Conservation (phyloP, 306 rosid species). For the Fragaria nilgerrensis region DNA sequence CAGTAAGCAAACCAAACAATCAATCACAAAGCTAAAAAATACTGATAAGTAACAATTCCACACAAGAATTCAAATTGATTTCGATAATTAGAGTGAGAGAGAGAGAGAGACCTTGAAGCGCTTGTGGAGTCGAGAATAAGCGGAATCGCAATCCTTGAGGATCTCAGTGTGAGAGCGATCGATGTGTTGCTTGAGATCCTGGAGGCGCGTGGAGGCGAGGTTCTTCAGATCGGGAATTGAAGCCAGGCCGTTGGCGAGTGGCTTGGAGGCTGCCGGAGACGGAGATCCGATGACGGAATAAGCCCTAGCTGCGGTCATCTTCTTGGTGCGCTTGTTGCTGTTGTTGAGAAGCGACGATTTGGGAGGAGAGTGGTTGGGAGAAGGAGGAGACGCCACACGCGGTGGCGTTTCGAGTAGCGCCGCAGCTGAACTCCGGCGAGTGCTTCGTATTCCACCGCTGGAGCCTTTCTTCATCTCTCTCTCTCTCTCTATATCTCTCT, state of each 20-base stretch:
- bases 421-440: conserved; percentile 36
- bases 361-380: conserved; percentile 49
- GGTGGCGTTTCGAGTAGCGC: conserved; percentile 64
- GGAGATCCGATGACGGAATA: conserved; percentile 21
- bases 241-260: conserved; percentile 30
- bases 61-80: background rate
- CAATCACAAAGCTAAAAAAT: background rate
- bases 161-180: conserved; percentile 83
- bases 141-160: conserved; percentile 71
- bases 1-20: conserved; percentile 12
- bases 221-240: conserved; percentile 69
- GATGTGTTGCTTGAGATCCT: conserved; percentile 66
- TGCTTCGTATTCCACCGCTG: conserved; percentile 29
- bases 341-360: conserved; percentile 46
- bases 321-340: conserved; percentile 34
- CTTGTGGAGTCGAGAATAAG: conserved; percentile 70
- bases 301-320: conserved; percentile 26
- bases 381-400: conserved; percentile 45
- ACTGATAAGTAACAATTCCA: too few species aligned
- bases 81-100: background rate
- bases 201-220: conserved; percentile 56
- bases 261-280: conserved; percentile 19
- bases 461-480: conserved; percentile 53
- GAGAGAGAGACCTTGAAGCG: conserved; percentile 58
- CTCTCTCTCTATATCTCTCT: too few species aligned